Conservation (phyloP, 164 flowering plant species). For the Paratinospora sagittata region DNA sequence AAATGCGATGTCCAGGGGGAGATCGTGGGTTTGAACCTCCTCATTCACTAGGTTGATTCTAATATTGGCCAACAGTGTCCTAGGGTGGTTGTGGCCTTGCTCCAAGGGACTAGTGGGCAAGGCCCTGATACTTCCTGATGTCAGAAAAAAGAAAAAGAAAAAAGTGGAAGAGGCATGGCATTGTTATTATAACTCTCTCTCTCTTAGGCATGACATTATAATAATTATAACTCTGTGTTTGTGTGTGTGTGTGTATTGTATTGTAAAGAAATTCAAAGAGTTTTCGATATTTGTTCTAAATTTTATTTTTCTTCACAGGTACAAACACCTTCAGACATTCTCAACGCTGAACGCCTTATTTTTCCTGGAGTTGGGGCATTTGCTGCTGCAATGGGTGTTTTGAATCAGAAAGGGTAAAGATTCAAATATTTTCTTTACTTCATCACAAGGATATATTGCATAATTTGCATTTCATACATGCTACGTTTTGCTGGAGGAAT, state of each 20-base stretch:
- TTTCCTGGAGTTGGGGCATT: constrained; percentile 99
- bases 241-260: neutral
- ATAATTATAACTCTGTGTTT: no score
- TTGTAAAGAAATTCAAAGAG: no score
- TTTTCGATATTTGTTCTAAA: neutral
- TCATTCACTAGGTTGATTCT: no score
- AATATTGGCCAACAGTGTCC: no score
- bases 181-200: neutral
- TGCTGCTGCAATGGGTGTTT: constrained; percentile 85
- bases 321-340: constrained; percentile 73
- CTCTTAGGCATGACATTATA: no score
- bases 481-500: neutral
- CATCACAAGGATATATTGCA: neutral
- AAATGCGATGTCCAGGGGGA: no score
- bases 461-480: neutral
- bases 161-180: neutral
- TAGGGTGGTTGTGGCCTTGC: no score
- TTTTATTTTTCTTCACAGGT: constrained; percentile 42
- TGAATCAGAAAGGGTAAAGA: constrained; percentile 60
- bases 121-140: no score
- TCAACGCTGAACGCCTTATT: constrained; percentile 71
- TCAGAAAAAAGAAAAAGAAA: no score
- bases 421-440: neutral
- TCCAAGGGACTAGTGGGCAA: no score
- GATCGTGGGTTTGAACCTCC: no score